Conservation (phyloP, 495 filamentous ascomycete genomes). For the Penicillium ochrochloron region DNA sequence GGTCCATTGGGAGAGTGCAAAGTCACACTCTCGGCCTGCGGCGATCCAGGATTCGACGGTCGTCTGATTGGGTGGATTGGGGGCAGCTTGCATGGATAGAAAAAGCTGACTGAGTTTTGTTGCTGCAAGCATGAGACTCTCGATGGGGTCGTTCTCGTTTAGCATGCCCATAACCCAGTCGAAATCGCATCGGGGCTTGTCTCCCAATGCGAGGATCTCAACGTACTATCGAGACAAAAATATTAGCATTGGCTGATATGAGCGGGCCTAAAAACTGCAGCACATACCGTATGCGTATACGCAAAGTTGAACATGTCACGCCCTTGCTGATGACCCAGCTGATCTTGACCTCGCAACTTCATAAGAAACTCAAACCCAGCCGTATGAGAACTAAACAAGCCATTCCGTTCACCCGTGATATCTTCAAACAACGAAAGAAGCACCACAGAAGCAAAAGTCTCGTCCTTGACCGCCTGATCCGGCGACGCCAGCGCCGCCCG, state of each 20-base stretch:
- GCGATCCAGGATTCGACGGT: slow-evolving; percentile 34
- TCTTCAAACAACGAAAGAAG: slow-evolving; percentile 49
- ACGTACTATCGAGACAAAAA: slow-evolving; percentile 34
- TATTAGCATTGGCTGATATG: not conserved
- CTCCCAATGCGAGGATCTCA: slow-evolving; percentile 44
- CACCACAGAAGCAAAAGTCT: slow-evolving; percentile 48
- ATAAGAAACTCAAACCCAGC: slow-evolving; percentile 48
- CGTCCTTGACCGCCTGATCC: slow-evolving; percentile 42
- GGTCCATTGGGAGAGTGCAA: slow-evolving; percentile 44
- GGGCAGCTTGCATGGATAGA: slow-evolving; percentile 26
- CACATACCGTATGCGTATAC: slow-evolving; percentile 46
- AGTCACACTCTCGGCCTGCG: slow-evolving; percentile 31
- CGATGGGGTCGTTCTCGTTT: slow-evolving; percentile 39
- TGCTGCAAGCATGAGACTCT: slow-evolving; percentile 42
- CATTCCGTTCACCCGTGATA: slow-evolving; percentile 46
- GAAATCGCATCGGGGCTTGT: slow-evolving; percentile 38
- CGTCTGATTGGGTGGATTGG: slow-evolving; percentile 23
- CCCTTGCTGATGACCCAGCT: slow-evolving; percentile 39
- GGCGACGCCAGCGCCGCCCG: slow-evolving; percentile 37
- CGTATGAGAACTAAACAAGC: slow-evolving; percentile 47
- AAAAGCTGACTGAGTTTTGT: slow-evolving; percentile 42
- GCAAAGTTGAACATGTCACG: slow-evolving; percentile 51
- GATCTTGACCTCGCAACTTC: slow-evolving; percentile 41
- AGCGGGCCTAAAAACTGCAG: not conserved
- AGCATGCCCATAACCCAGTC: slow-evolving; percentile 39